Percentiles rank a stretch among this genome's conserved stretches.
These are phyloP conservation scores for Yamadazyma phyllophila DNA, from an alignment of 805 yeast species.

Conservation along the genomic window DNA sequence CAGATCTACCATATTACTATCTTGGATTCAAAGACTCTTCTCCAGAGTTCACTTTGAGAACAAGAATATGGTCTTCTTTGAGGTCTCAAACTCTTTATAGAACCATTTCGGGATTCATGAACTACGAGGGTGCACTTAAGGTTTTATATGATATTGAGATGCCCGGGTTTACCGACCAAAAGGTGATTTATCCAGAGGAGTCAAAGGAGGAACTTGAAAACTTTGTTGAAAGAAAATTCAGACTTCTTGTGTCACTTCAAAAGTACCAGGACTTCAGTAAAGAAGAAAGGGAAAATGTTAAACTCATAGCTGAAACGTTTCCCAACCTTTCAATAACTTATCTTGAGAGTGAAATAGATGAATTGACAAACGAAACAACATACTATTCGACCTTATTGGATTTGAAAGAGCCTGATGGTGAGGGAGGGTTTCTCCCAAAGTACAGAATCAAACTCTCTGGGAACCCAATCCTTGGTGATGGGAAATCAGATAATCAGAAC, in stretches of 20 bases:
- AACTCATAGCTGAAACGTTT: constrained; percentile 63
- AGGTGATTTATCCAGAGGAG: constrained; percentile 9
- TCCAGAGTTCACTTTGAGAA: constrained; percentile 62
- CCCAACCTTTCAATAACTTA: constrained; percentile 63
- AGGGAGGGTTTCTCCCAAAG: constrained; percentile 40
- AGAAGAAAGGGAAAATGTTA: constrained; percentile 67
- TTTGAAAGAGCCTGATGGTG: constrained; percentile 46
- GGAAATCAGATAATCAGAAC: constrained; percentile 94
- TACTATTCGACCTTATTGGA: constrained; percentile 62
- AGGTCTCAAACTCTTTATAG: constrained; percentile 82
- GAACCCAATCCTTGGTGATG: constrained; percentile 94
- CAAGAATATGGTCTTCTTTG: constrained; percentile 84
- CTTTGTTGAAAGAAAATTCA: constrained; percentile 76
- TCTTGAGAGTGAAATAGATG: constrained; percentile 46
- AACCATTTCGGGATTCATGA: constrained; percentile 81
- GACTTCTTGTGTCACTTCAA: constrained; percentile 85
- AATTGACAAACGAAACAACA: constrained; percentile 38
- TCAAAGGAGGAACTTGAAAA: constrained; percentile 21
- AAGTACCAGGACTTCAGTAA: constrained; percentile 62
- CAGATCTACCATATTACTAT: constrained; percentile 68
- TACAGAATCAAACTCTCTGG: constrained; percentile 78
- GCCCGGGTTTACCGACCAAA: constrained; percentile 32
- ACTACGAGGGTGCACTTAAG: constrained; percentile 71
- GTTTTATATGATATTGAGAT: constrained; percentile 67
- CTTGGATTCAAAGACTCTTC: constrained; percentile 70